These are phyloP conservation scores for Martensiomyces pterosporus DNA, from an alignment of 192 early-diverging fungal species.

Conservation along the genomic window DNA sequence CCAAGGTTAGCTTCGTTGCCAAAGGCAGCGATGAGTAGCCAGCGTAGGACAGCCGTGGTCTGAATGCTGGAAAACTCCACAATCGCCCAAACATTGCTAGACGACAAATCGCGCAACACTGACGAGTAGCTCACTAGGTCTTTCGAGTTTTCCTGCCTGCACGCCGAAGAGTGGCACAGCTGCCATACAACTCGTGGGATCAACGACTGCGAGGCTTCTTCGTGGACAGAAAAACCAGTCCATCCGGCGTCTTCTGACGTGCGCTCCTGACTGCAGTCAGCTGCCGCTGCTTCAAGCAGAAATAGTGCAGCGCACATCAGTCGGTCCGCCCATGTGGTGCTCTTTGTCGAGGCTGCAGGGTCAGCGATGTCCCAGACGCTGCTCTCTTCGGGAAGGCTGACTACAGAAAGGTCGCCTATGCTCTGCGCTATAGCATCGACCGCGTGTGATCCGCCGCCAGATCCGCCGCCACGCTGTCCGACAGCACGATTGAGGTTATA, in stretches of 20 bases:
- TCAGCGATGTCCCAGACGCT: constrained; percentile 21
- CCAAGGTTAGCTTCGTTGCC: background rate
- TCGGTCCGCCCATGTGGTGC: background rate
- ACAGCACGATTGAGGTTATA: background rate
- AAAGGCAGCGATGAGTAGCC: constrained; percentile 13
- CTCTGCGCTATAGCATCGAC: constrained; percentile 19
- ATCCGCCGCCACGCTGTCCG: background rate
- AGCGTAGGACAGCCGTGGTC: constrained; percentile 5
- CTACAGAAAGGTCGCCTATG: constrained; percentile 24
- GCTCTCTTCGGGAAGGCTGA: constrained; percentile 39
- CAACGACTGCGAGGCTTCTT: background rate
- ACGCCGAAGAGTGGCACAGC: constrained; percentile 5
- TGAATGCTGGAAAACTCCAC: constrained; percentile 3
- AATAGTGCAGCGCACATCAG: constrained; percentile 9
- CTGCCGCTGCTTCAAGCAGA: constrained; percentile 5
- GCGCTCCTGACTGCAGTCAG: background rate
- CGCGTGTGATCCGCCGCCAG: no score
- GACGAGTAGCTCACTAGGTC: constrained; percentile 1
- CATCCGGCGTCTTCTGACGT: background rate
- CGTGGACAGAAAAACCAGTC: background rate
- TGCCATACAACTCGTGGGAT: constrained; percentile 16
- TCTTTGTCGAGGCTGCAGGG: background rate
- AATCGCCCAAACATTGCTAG: background rate
- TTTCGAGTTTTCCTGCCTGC: background rate
- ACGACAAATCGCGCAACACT: constrained; percentile 5